Percentiles rank a stretch among this genome's conserved stretches.
Conservation (phyloP, 192 early-diverging fungal genomes). For the Dispira simplex region DNA sequence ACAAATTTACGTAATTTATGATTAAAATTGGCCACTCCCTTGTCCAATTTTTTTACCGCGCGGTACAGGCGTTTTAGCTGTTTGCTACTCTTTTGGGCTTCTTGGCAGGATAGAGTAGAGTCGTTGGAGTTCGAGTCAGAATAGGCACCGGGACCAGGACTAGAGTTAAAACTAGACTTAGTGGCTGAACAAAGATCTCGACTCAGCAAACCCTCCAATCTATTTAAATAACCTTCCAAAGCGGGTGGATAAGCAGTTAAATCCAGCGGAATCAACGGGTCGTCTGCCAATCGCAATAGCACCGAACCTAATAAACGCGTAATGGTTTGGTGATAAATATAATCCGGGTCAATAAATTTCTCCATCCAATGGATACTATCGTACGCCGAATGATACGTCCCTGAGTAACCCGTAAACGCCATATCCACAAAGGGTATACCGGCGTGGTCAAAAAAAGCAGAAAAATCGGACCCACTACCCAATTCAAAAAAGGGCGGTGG, state of each 20-base stretch:
- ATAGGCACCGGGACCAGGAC: neutral
- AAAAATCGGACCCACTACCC: conserved; percentile 37
- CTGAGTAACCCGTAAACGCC: conserved; percentile 27
- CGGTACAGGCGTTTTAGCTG: conserved; percentile 7
- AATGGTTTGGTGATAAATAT: conserved; percentile 33
- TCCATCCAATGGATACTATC: conserved; percentile 43
- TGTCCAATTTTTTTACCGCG: conserved; percentile 8
- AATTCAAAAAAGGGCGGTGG: conserved; percentile 18
- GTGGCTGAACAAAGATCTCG: neutral
- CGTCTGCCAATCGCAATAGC: conserved; percentile 27
- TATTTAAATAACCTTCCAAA: conserved; percentile 22
- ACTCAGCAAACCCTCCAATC: conserved; percentile 18
- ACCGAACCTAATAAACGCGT: conserved; percentile 29
- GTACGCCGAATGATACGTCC: conserved; percentile 51
- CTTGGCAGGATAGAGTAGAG: conserved; percentile 17
- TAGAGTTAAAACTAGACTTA: neutral
- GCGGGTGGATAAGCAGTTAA: conserved; percentile 29
- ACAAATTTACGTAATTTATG: conserved; percentile 18
- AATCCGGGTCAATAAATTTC: conserved; percentile 35
- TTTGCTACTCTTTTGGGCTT: conserved; percentile 16
- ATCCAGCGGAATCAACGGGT: conserved; percentile 25
- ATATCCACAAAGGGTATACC: conserved; percentile 39
- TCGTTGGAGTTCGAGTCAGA: neutral
- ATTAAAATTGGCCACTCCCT: conserved; percentile 16
- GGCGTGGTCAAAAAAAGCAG: conserved; percentile 43